A percentile compares a stretch with the other conserved stretches of the same genome.
Conservation (phyloP, 345 rosid genomes). For the Arabidopsis suecica region DNA sequence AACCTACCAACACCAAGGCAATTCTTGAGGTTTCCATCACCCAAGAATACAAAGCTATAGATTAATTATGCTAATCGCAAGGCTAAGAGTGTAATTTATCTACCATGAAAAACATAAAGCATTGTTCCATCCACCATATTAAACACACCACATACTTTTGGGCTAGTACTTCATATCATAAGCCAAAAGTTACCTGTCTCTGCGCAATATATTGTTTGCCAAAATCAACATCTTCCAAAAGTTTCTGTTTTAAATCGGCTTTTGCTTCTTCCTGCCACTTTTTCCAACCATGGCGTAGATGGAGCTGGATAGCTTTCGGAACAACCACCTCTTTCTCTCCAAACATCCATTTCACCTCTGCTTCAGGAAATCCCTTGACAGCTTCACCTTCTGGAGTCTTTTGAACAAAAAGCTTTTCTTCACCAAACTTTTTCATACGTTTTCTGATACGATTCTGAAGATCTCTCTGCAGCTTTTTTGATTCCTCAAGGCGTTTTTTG, state of each 20-base stretch:
- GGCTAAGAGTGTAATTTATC: conserved; percentile 13
- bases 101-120: conserved; percentile 20
- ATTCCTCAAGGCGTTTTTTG: conserved; percentile 68
- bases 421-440: conserved; percentile 74
- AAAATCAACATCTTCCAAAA: conserved; percentile 81
- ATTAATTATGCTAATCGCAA: conserved; percentile 25
- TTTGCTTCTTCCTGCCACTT: conserved; percentile 93
- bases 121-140: conserved; percentile 1
- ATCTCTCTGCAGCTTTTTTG: conserved; percentile 74
- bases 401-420: conserved; percentile 69
- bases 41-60: conserved; percentile 10
- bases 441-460: conserved; percentile 68
- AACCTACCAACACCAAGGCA: conserved; percentile 30
- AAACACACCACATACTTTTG: neutral
- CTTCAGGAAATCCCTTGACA: conserved; percentile 89
- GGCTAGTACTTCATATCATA: conserved; percentile 15
- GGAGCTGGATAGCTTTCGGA: conserved; percentile 78
- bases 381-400: conserved; percentile 76
- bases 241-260: conserved; percentile 70
- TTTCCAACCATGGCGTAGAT: conserved; percentile 92
- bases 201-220: conserved; percentile 74
- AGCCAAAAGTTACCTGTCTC: conserved; percentile 65
- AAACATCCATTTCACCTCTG: conserved; percentile 92
- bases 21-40: conserved; percentile 21
- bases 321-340: conserved; percentile 86